These are phyloP conservation scores for Globisporangium spinosum DNA, from an alignment of 352 stramenopile species.

Conservation along the genomic window DNA sequence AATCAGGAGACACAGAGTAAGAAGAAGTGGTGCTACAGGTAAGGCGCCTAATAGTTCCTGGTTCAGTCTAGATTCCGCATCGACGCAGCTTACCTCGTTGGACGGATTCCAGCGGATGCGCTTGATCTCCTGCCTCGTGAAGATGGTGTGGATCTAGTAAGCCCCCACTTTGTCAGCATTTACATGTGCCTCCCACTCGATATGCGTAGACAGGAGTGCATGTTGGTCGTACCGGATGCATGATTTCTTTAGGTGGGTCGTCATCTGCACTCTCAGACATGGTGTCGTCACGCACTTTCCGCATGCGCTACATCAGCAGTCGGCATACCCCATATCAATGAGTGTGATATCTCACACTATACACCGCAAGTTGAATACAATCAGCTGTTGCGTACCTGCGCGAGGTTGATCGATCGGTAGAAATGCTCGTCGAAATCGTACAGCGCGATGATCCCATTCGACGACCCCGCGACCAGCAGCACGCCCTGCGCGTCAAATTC, in stretches of 20 bases:
- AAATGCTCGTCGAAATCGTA: conserved; percentile 83
- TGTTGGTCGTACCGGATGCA: conserved; percentile 33
- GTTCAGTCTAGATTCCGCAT: not conserved
- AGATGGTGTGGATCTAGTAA: conserved; percentile 70
- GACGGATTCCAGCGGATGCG: conserved; percentile 74
- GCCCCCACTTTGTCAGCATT: not conserved
- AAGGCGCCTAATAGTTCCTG: no score
- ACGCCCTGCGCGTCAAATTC: conserved; percentile 70
- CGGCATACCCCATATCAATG: not conserved
- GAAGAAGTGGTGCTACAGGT: no score
- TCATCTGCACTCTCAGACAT: not conserved
- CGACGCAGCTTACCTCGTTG: conserved; percentile 38
- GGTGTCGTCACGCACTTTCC: not conserved
- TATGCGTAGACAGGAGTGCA: no score
- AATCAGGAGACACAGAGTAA: not conserved
- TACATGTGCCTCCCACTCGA: no score
- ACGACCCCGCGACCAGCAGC: conserved; percentile 56
- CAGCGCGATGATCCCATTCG: conserved; percentile 63
- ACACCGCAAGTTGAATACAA: not conserved
- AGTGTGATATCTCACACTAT: not conserved
- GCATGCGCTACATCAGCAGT: conserved; percentile 1
- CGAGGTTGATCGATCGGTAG: conserved; percentile 51
- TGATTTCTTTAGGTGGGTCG: conserved; percentile 12
- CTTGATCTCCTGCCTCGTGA: conserved; percentile 60
- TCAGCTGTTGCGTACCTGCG: conserved; percentile 24